Evolutionary conservation across 768 basidiomycete genomes (phyloP).

Genomic region (Lentinula lateritia): DNA sequence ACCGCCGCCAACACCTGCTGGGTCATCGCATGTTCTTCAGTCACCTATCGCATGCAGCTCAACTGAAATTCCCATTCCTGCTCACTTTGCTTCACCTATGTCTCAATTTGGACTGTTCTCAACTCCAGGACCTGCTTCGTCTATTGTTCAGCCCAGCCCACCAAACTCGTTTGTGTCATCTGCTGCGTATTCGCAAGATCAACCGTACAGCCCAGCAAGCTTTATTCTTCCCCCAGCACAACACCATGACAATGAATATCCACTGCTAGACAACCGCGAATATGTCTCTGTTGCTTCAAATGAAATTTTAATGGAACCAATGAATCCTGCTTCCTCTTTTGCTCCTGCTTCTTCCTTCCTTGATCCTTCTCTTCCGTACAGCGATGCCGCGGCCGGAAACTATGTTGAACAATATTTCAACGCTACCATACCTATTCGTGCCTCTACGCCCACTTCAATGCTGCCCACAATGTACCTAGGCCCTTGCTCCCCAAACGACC

Average conservation of each 20-base stretch:
- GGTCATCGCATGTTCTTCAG: neutral
- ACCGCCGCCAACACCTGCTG: neutral
- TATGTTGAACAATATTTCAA: neutral
- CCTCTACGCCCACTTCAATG: neutral
- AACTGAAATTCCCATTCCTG: neutral
- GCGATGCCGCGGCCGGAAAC: neutral
- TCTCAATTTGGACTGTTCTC: neutral
- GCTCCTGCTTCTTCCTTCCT: neutral
- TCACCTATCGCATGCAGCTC: neutral
- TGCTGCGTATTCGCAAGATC: neutral
- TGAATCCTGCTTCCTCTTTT: neutral
- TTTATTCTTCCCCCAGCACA: neutral
- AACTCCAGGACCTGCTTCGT: conserved; percentile 6
- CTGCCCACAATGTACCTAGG: neutral
- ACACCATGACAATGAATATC: neutral
- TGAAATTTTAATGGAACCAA: neutral
- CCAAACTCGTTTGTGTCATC: neutral
- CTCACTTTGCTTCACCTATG: neutral
- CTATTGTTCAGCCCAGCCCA: conserved; percentile 1
- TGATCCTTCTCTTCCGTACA: neutral
- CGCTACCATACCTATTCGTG: neutral
- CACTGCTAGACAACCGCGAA: neutral
- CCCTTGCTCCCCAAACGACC: neutral
- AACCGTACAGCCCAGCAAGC: neutral
- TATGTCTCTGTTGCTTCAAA: neutral